Evolutionary conservation across 108 stramenopile genomes (phyloP).

Genomic region (Fragilaria crotonensis): DNA sequence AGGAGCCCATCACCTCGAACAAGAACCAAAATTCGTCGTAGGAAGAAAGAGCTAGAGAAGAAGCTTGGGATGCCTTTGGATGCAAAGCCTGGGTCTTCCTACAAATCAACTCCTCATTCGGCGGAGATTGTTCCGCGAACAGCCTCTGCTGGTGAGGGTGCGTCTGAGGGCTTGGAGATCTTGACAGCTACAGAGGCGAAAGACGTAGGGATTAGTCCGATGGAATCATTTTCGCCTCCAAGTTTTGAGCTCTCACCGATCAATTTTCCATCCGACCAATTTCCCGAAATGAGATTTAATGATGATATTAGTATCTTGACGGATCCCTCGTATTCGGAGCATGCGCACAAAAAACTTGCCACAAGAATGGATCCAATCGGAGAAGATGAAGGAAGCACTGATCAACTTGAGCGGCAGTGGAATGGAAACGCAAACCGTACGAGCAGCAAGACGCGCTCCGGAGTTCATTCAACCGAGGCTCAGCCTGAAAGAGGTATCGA

Average conservation of each 20-base stretch:
- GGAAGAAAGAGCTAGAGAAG: slow-evolving; percentile 9
- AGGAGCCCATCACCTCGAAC: not conserved
- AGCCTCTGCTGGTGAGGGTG: not conserved
- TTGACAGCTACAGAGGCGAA: not conserved
- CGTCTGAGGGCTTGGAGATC: not conserved
- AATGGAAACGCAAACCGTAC: not conserved
- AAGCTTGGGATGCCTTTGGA: not conserved
- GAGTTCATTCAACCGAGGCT: too few species aligned
- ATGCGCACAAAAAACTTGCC: not conserved
- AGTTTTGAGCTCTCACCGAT: not conserved
- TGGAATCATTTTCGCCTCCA: not conserved
- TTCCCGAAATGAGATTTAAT: not conserved
- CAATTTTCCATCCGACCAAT: not conserved
- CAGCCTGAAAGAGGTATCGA: not conserved
- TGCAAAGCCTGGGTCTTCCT: slow-evolving; percentile 2
- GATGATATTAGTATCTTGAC: slow-evolving; percentile 6
- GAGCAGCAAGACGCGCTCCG: too few species aligned
- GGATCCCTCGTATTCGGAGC: not conserved
- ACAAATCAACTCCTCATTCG: not conserved
- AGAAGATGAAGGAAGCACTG: slow-evolving; percentile 3
- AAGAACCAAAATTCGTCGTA: not conserved
- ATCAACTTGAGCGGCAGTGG: not conserved
- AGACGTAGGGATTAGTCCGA: not conserved
- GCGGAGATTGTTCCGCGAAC: not conserved
- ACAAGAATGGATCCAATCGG: not conserved